These are phyloP conservation scores for Priceomyces medius DNA, from an alignment of 805 yeast genomes.

Conservation along the genomic window DNA sequence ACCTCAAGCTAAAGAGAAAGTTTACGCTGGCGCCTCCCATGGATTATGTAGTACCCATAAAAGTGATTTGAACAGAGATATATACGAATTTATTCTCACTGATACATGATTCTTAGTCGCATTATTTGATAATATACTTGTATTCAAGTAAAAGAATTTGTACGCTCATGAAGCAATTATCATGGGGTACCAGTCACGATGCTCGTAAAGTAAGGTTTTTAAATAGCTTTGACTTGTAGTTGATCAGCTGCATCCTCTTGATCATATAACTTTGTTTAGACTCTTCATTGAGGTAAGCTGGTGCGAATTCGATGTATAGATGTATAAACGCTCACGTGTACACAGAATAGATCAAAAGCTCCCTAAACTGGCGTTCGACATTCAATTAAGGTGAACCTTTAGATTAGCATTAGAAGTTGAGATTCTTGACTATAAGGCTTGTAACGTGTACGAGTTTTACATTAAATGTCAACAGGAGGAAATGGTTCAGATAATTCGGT, in stretches of 20 bases:
- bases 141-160: background rate
- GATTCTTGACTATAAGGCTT: too few relatives aligned
- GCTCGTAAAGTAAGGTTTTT: too few relatives aligned
- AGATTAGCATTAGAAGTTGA: background rate
- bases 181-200: too few relatives aligned
- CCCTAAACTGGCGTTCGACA: too few relatives aligned
- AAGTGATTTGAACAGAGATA: constrained; percentile 10
- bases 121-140: background rate
- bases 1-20: constrained; percentile 10
- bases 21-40: constrained; percentile 13
- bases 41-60: constrained; percentile 16
- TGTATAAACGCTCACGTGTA: constrained; percentile 1
- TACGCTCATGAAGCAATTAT: too few relatives aligned
- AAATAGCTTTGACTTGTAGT: too few relatives aligned
- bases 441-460: too few relatives aligned
- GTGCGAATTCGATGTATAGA: too few relatives aligned
- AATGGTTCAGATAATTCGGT: constrained; percentile 14
- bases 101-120: constrained; percentile 5
- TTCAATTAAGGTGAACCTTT: constrained; percentile 1
- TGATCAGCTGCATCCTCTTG: too few relatives aligned
- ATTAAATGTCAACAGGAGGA: background rate
- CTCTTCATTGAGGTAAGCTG: too few relatives aligned
- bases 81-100: constrained; percentile 11
- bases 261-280: too few relatives aligned
- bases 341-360: too few relatives aligned